A percentile compares a stretch with the other conserved stretches of the same genome.
Conservation (phyloP, 176 grass and related monocot species). For the Hordeum marinum region DNA sequence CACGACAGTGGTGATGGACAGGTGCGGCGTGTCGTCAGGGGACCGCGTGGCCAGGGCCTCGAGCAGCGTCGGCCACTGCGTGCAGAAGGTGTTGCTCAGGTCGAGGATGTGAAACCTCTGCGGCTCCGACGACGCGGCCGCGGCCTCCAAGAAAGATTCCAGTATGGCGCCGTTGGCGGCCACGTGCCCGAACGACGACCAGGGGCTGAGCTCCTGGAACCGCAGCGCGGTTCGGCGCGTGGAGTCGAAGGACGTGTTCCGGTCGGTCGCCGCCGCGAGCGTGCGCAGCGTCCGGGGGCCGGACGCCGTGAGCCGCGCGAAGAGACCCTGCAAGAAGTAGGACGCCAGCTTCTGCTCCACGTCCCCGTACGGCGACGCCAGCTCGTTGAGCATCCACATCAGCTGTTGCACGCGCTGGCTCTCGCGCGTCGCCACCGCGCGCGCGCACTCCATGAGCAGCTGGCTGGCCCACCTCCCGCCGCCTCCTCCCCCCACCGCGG, state of each 20-base stretch:
- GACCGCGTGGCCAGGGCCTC: constrained; percentile 93
- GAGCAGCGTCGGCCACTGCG: constrained; percentile 97
- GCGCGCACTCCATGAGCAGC: constrained; percentile 78
- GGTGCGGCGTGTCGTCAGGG: constrained; percentile 94
- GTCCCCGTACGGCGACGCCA: constrained; percentile 92
- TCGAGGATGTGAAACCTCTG: constrained; percentile 92
- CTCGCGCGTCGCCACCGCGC: constrained; percentile 61
- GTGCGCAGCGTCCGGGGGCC: constrained; percentile 70
- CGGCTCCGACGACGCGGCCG: constrained; percentile 38
- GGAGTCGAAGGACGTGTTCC: constrained; percentile 86
- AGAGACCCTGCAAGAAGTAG: constrained; percentile 85
- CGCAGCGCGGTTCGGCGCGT: constrained; percentile 79
- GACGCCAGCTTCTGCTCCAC: constrained; percentile 90
- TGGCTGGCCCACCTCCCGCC: constrained; percentile 60
- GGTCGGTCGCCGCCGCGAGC: constrained; percentile 63
- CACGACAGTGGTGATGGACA: constrained; percentile 87
- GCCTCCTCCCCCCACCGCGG: constrained; percentile 3
- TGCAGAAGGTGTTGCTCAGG: constrained; percentile 98
- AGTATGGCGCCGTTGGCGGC: constrained; percentile 95
- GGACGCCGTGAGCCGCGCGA: constrained; percentile 76
- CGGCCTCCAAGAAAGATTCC: constrained; percentile 88
- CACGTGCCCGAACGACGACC: constrained; percentile 97
- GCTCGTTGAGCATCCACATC: constrained; percentile 99
- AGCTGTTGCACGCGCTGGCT: constrained; percentile 95
- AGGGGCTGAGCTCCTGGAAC: constrained; percentile 97